phyloP scores from a whole-genome alignment of 345 rosid genomes.

The Gossypioides kirkii region DNA sequence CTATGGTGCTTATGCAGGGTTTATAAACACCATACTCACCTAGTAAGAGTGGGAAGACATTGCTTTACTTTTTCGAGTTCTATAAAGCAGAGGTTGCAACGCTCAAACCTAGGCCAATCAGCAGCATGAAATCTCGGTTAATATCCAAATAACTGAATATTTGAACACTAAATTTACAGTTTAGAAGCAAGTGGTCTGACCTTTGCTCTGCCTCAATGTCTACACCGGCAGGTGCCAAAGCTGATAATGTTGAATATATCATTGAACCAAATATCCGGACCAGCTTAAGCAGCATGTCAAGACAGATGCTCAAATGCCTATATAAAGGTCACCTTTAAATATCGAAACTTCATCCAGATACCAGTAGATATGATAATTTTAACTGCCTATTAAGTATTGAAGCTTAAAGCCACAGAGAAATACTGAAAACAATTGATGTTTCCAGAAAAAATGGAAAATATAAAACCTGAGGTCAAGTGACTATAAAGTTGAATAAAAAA shows the following conservation, averaged over 20 bases:
- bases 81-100: slow-evolving; percentile 72
- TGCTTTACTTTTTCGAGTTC: slow-evolving; percentile 85
- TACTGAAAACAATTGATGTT: neutral
- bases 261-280: slow-evolving; percentile 70
- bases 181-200: slow-evolving; percentile 30
- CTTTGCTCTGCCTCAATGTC: slow-evolving; percentile 98
- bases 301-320: slow-evolving; percentile 77
- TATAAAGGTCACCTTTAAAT: slow-evolving; percentile 10
- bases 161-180: neutral
- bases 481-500: neutral
- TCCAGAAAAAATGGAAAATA: neutral
- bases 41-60: slow-evolving; percentile 49
- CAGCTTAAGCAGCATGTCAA: slow-evolving; percentile 85
- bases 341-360: neutral
- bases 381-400: neutral
- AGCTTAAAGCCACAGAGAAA: neutral
- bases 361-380: neutral
- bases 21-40: slow-evolving; percentile 25
- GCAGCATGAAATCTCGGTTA: slow-evolving; percentile 3
- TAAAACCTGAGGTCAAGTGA: neutral
- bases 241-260: slow-evolving; percentile 74
- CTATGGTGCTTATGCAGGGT: neutral
- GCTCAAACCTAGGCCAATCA: slow-evolving; percentile 53
- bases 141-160: neutral
- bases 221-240: slow-evolving; percentile 81